Percentiles rank a stretch among this genome's conserved stretches.
These are phyloP conservation scores for Podila epicladia DNA, from an alignment of 192 early-diverging fungal genomes.

Conservation along the genomic window DNA sequence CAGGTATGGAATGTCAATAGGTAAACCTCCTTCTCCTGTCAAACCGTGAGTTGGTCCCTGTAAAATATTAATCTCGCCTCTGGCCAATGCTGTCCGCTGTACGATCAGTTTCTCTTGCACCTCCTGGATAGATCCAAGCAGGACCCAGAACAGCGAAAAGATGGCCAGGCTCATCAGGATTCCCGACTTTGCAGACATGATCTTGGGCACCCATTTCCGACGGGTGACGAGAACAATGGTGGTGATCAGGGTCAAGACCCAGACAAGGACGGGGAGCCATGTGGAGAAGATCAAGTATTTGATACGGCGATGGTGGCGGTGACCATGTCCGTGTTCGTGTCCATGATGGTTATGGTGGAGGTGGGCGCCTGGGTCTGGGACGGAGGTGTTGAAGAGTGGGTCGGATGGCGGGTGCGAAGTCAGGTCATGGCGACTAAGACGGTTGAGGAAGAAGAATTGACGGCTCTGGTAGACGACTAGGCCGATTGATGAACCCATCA, in stretches of 20 bases:
- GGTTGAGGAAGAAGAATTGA: conserved; percentile 26
- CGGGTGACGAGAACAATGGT: conserved; percentile 7
- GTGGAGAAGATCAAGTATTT: conserved; percentile 12
- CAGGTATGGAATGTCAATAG: conserved; percentile 4
- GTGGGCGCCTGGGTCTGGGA: not conserved
- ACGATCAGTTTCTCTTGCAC: conserved; percentile 20
- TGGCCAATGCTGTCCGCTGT: not conserved
- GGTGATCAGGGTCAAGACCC: conserved; percentile 2
- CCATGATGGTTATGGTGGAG: conserved; percentile 6
- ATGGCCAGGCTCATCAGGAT: conserved; percentile 27
- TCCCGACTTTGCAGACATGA: conserved; percentile 13
- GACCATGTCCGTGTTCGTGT: not conserved
- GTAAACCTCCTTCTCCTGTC: not conserved
- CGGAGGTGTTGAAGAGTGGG: not conserved
- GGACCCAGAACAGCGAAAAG: conserved; percentile 31
- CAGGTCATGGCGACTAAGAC: not conserved
- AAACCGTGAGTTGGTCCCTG: not conserved
- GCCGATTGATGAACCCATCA: conserved; percentile 47
- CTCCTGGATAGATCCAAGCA: conserved; percentile 19
- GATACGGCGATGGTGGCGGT: not conserved
- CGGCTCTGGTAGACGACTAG: conserved; percentile 34
- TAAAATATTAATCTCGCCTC: not conserved
- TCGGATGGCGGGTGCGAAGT: not conserved
- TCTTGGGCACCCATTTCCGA: conserved; percentile 18
- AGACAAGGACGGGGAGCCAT: conserved; percentile 19